Evolutionary conservation across 345 rosid genomes (phyloP), one percentile per base, ranked within the genome.

Genomic region (Corymbia maculata): DNA sequence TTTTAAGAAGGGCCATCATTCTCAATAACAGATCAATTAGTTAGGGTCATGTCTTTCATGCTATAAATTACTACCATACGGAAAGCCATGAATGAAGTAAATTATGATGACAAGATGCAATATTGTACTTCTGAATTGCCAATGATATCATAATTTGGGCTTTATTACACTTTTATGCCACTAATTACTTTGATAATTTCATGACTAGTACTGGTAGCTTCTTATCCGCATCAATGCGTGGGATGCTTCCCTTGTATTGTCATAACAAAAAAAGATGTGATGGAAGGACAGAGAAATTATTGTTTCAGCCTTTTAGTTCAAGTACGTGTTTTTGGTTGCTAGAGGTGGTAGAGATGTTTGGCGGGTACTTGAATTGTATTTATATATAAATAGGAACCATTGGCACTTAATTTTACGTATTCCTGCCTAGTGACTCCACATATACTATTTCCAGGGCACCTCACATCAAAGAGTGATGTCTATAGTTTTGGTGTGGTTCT

Each of bases 401-500:
- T 6, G 19, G 9, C n/a, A 13, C 9, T 6, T 64, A 6, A 6
- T 28, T 11, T 0, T 61, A 0, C 1, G 16, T 28, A 61, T 88
- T 26, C 51, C 52, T 85, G 47, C 45, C 68, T 79, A 24, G 0
- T 57, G 13, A 57, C 6, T 1, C 1, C 64, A 9, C n/a, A 2
- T 57, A 2, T 4, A 2, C 6, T 59, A 59, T 10, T 59, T 59
- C 30, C 87, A 96, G 97, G 98, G 75, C 95, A 94, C 55, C 85
- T 96, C 87, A 92, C 96, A 17, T 92, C 94, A 9, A 95, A 94
- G 94, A 94, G 96, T 68, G 97, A 96, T 90, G 97, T 96, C 55
- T 95, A 96, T 89, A 92, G 96, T 90, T 96, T 95, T 57, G 98
- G 97, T 88, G 96, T 93, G 61, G 98, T 96, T 86, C 92, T 96